Evolutionary conservation across 2,329 filamentous ascomycete genomes (phyloP), one percentile per base, ranked within the genome.

Genomic region (Cadophora sp.): DNA sequence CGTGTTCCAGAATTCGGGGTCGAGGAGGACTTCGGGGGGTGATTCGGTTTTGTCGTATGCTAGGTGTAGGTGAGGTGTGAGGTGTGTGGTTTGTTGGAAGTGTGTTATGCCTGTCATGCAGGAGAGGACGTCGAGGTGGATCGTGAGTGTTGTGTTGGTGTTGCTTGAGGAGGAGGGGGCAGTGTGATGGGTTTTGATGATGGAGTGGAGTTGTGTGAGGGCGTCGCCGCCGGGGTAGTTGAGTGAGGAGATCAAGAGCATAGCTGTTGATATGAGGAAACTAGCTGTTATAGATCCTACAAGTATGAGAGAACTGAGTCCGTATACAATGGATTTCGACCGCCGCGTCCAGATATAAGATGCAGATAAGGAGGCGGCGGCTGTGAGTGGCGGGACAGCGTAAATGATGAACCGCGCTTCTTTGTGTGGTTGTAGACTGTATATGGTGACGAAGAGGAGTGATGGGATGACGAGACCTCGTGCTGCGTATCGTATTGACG

Each of bases 351-450:
- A 91, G 70, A 96, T 81, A 78, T 88, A 90, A 65, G 88, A 86
- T 16, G 93, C 92, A 22, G 89, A 90, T 4, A 93, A 83, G 3
- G 93, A 89, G 0, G 93, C 90, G 2, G 90, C 86, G 13, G 90
- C 91, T 0, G 94, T 97, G 36, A 98, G 81, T 0, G 90, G 84
- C 0, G 96, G 96, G 27, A 97, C 84, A 62, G 88, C 85, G 80
- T 98, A 98, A 74, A 98, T 89, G 73, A 99, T 90, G 82, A 99
- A 99, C 20, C 96, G 91, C 78, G 94, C 91, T 81, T 99, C 96
- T 78, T 99, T 99, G 81, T 99, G 96, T 0, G 95, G 94, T 69
- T 97, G 91, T 60, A 93, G 74, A 70, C 93, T 97, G 82, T 97
- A 98, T 51, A 96, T 79, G 4, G 85, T 85, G 22, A 96, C 83